phyloP scores from a whole-genome alignment of 2,329 filamentous ascomycete genomes.

The Stylonectria norvegica region DNA sequence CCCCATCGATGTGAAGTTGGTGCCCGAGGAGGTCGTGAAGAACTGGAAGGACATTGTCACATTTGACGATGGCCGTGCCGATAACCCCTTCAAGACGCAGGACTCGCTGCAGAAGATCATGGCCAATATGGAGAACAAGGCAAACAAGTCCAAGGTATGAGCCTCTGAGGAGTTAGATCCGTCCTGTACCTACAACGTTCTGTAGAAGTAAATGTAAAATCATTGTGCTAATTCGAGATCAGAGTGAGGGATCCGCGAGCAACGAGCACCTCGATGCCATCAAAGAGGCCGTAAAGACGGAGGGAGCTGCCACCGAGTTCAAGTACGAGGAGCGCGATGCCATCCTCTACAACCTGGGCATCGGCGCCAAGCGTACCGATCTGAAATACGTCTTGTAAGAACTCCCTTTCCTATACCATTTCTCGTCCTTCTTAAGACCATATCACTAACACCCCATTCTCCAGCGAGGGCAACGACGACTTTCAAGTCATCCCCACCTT shows the following conservation, averaged over 20 bases:
- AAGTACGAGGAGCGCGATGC: conserved; percentile 81
- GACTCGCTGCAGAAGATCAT: conserved; percentile 73
- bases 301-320: conserved; percentile 71
- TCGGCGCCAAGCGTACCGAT: conserved; percentile 88
- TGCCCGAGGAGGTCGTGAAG: conserved; percentile 77
- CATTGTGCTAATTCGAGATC: conserved; percentile 21
- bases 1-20: conserved; percentile 78
- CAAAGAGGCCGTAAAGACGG: conserved; percentile 67
- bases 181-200: conserved; percentile 2
- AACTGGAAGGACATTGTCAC: conserved; percentile 75
- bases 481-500: conserved; percentile 96
- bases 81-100: conserved; percentile 76
- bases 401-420: background rate
- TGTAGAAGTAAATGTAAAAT: background rate
- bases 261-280: conserved; percentile 72
- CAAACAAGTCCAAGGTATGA: conserved; percentile 61
- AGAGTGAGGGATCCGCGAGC: conserved; percentile 36
- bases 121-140: conserved; percentile 82
- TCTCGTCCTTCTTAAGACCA: background rate
- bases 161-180: conserved; percentile 22
- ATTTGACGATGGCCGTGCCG: conserved; percentile 85
- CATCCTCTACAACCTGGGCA: conserved; percentile 91
- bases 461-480: conserved; percentile 74
- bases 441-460: conserved; percentile 6
- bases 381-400: conserved; percentile 74